These are phyloP conservation scores for Solanum chilense DNA, from an alignment of 257 asterid genomes.

Conservation along the genomic window DNA sequence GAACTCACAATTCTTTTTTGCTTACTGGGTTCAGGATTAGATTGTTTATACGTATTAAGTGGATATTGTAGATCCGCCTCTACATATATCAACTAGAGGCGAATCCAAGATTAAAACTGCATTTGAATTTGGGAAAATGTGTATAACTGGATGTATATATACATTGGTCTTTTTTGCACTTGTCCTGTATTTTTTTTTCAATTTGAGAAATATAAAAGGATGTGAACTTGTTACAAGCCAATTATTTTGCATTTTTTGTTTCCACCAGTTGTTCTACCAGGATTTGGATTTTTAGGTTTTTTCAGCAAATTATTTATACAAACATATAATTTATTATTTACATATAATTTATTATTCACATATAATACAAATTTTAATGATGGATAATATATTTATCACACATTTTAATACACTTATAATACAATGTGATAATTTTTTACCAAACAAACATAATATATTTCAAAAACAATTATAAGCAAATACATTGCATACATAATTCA, in stretches of 20 bases:
- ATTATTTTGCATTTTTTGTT: neutral
- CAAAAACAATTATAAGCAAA: no score
- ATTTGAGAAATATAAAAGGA: neutral
- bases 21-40: neutral
- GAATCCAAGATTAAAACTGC: neutral
- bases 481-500: no score
- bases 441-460: no score
- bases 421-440: no score
- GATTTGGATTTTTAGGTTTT: neutral
- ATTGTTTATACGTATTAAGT: neutral
- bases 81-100: neutral
- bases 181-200: neutral
- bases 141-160: neutral
- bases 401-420: no score
- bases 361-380: no score
- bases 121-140: neutral
- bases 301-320: no score
- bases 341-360: no score
- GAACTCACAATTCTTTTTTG: neutral
- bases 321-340: no score
- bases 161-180: neutral
- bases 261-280: neutral
- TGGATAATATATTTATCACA: no score
- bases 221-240: neutral
- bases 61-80: neutral